phyloP scores from a whole-genome alignment of 768 basidiomycete genomes.

The Clavaria fumosa region DNA sequence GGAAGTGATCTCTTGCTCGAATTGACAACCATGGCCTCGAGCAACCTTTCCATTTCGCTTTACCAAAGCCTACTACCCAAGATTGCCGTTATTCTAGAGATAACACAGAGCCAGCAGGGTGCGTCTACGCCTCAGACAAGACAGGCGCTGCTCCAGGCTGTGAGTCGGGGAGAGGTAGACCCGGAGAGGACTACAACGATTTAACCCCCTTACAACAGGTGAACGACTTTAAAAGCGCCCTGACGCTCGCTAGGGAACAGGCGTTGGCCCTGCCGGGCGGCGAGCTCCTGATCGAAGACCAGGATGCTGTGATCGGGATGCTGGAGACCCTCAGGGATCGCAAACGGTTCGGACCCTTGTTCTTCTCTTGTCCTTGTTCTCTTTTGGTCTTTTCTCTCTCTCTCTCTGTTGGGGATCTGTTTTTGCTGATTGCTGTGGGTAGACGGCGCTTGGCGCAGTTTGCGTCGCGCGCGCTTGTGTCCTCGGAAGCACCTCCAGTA shows the following conservation, averaged over 20 bases:
- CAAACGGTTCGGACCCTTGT: no score
- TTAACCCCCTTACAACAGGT: conserved; percentile 27
- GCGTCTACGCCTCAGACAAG: conserved; percentile 40
- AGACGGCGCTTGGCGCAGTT: conserved; percentile 45
- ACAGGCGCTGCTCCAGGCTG: conserved; percentile 53
- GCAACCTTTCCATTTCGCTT: conserved; percentile 27
- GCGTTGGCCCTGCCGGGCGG: conserved; percentile 52
- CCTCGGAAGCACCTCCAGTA: no score
- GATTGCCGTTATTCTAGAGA: conserved; percentile 42
- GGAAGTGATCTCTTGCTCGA: not conserved
- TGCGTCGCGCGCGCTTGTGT: conserved; percentile 27
- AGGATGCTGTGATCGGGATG: conserved; percentile 57
- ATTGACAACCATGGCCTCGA: conserved; percentile 3
- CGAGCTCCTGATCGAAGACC: conserved; percentile 51
- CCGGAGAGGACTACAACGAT: not conserved
- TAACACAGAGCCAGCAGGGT: conserved; percentile 43
- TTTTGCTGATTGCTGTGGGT: no score
- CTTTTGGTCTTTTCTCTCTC: no score
- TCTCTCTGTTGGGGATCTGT: no score
- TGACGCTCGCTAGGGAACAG: conserved; percentile 44
- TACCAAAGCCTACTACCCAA: conserved; percentile 47
- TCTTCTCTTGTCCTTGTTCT: no score
- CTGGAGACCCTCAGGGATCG: conserved; percentile 45
- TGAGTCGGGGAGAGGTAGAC: conserved; percentile 16
- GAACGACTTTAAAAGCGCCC: conserved; percentile 47